Percentiles rank a stretch among this genome's conserved stretches.
Conservation (phyloP, 225 moss, liverwort and hornwort genomes). For the Ulota crispa region DNA sequence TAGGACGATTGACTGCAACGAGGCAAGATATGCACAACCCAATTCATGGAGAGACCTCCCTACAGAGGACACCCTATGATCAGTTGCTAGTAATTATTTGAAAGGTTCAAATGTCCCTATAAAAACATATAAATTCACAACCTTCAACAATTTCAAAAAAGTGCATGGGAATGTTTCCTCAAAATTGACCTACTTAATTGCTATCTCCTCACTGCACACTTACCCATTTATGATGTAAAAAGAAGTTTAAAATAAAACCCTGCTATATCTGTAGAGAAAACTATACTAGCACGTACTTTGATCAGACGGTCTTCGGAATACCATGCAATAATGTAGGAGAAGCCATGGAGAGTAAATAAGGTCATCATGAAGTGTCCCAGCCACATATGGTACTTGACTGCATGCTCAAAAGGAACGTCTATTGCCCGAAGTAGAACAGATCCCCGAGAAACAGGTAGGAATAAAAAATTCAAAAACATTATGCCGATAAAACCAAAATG, state of each 20-base stretch:
- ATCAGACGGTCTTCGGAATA: conserved; percentile 49
- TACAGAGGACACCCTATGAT: not conserved
- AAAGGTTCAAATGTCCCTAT: not conserved
- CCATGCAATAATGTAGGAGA: conserved; percentile 60
- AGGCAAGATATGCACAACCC: not conserved
- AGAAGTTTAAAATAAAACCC: not conserved
- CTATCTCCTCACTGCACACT: not conserved
- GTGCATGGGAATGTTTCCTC: not conserved
- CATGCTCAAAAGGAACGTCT: conserved; percentile 92
- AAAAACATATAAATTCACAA: not conserved
- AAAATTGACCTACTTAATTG: not conserved
- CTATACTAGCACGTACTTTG: conserved; percentile 41
- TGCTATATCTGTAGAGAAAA: not conserved
- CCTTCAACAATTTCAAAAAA: not conserved
- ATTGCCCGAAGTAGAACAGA: conserved; percentile 73
- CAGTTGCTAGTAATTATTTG: conserved; percentile 1
- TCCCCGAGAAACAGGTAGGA: conserved; percentile 85
- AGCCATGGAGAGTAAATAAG: conserved; percentile 72
- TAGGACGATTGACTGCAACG: not conserved
- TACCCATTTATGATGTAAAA: not conserved
- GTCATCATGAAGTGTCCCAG: conserved; percentile 86
- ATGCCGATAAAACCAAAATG: conserved; percentile 71
- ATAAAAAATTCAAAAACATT: conserved; percentile 63
- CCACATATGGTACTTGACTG: conserved; percentile 88
- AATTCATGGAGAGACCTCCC: not conserved